Conservation (phyloP, 2,329 filamentous ascomycete genomes). For the Botrytis porri region DNA sequence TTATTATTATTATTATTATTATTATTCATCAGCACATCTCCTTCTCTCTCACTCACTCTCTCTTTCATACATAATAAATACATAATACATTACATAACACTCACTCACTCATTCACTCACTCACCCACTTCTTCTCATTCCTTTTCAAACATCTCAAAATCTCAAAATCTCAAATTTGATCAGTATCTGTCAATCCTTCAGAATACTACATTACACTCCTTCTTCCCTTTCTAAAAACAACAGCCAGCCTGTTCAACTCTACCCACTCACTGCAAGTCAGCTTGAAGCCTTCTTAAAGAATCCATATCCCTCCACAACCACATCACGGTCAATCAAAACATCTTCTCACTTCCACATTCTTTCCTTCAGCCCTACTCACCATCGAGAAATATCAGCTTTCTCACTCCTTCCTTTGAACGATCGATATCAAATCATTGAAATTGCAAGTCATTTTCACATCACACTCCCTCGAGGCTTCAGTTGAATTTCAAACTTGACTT, state of each 20-base stretch:
- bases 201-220: slow-evolving; percentile 12
- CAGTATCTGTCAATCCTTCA: slow-evolving; percentile 14
- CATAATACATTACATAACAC: neutral
- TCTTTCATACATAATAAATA: neutral
- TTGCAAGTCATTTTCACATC: slow-evolving; percentile 14
- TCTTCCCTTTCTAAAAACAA: slow-evolving; percentile 8
- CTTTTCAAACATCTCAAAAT: neutral
- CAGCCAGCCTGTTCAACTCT: slow-evolving; percentile 15
- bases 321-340: neutral
- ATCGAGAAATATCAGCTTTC: slow-evolving; percentile 9
- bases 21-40: slow-evolving; percentile 4
- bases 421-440: slow-evolving; percentile 13
- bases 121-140: neutral
- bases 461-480: slow-evolving; percentile 16
- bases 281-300: slow-evolving; percentile 15
- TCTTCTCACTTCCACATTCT: slow-evolving; percentile 10
- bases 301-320: neutral
- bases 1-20: too few species aligned
- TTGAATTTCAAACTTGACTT: neutral
- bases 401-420: slow-evolving; percentile 19
- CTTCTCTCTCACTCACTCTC: too few species aligned
- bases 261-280: slow-evolving; percentile 7
- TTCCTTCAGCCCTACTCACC: slow-evolving; percentile 4
- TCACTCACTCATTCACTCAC: too few species aligned
- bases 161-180: neutral